phyloP scores from a whole-genome alignment of 2,329 filamentous ascomycete genomes.

The Cadophora malorum region DNA sequence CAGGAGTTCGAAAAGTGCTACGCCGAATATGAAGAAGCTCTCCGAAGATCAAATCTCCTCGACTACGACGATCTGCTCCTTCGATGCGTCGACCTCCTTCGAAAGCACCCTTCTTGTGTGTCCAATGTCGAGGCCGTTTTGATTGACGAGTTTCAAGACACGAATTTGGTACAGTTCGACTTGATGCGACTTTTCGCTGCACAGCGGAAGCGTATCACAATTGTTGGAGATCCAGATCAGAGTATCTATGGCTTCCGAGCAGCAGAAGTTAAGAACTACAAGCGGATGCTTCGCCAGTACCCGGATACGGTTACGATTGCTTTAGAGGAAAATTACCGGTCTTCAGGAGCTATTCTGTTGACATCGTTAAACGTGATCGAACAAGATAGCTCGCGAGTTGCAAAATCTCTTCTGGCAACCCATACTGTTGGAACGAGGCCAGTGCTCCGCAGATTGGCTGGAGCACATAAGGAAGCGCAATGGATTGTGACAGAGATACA shows the following conservation, averaged over 20 bases:
- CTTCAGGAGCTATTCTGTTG: conserved; percentile 81
- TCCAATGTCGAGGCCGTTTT: conserved; percentile 89
- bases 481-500: conserved; percentile 90
- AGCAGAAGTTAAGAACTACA: conserved; percentile 88
- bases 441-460: conserved; percentile 77
- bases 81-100: conserved; percentile 80
- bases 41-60: conserved; percentile 79
- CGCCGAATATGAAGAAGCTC: conserved; percentile 76
- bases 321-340: conserved; percentile 93
- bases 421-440: conserved; percentile 81
- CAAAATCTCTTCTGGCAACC: conserved; percentile 80
- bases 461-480: conserved; percentile 74
- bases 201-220: conserved; percentile 76
- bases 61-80: conserved; percentile 95
- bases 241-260: conserved; percentile 97
- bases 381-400: conserved; percentile 81
- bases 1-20: conserved; percentile 76
- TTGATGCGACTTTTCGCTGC: conserved; percentile 89
- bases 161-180: conserved; percentile 93
- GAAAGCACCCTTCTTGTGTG: conserved; percentile 77
- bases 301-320: conserved; percentile 81
- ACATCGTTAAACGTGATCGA: conserved; percentile 87
- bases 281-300: conserved; percentile 77
- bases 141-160: conserved; percentile 98
- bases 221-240: conserved; percentile 96